Percentiles rank a stretch among this genome's conserved stretches.
Conservation (phyloP, 306 rosid species). For the Quercus parvula region DNA sequence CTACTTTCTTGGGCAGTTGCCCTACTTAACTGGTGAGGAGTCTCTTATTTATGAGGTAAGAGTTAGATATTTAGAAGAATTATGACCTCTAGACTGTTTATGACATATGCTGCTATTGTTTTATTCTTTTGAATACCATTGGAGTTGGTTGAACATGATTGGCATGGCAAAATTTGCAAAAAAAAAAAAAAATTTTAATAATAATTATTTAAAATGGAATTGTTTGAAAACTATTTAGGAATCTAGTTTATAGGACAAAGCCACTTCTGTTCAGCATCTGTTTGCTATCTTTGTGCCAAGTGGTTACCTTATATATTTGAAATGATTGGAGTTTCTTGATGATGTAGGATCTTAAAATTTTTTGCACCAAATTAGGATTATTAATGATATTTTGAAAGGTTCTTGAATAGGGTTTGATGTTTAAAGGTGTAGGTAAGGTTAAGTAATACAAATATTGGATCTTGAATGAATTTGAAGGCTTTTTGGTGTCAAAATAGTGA, state of each 20-base stretch:
- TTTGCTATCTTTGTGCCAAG: not conserved
- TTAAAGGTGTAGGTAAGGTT: no score
- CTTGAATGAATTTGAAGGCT: no score
- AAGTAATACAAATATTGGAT: no score
- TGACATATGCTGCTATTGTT: not conserved
- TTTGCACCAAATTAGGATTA: no score
- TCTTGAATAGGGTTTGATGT: no score
- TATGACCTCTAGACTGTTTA: slow-evolving; percentile 10
- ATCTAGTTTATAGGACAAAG: not conserved
- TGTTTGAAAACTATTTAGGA: no score
- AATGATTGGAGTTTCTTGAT: not conserved
- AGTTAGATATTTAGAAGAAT: slow-evolving; percentile 9
- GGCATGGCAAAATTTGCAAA: not conserved
- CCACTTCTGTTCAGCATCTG: not conserved
- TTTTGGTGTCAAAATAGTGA: no score
- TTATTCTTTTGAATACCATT: not conserved
- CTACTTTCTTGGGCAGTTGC: slow-evolving; percentile 87
- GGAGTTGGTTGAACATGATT: not conserved
- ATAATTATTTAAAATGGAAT: no score
- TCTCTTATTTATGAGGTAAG: slow-evolving; percentile 83
- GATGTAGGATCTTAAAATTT: no score
- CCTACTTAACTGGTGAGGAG: slow-evolving; percentile 66
- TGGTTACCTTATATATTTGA: not conserved
- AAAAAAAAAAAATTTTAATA: no score
- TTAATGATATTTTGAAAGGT: no score